Evolutionary conservation across 139 green algal genomes (phyloP), one percentile per base, ranked within the genome.

Genomic region (Coelastrella sp.): DNA sequence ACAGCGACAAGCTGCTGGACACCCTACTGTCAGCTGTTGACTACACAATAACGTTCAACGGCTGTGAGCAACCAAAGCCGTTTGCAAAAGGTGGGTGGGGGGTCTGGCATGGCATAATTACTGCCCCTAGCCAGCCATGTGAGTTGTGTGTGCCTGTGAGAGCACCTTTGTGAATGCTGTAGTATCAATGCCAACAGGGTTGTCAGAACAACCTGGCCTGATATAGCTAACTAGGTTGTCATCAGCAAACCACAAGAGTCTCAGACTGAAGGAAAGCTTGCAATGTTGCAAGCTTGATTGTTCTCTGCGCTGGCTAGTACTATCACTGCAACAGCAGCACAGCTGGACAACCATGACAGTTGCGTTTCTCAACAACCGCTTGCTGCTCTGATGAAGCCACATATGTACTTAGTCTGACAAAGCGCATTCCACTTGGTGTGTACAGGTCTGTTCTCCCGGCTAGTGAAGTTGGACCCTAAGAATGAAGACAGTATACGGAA

Each of bases 21-120:
- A 88, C 7, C 19, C 17, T 88, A 68, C 68, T 88, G 66, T n/a
- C 83, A 73, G 87, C 65, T 47, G 20, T 80, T 86, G 66, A 86
- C 8, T 22, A 64, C n/a, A 77, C 61, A 2, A 80, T 90, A 2
- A 60, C 32, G 8, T 54, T 59, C 47, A 85, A 47, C 11, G 76
- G 76, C 4, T 85, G 86, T 58, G 61, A 79, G 16, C 17, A 65
- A 73, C 32, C 76, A 59, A 68, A 68, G 76, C 17, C 17, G 5
- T 86, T 90, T 65, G 19, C 61, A n/a, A 57, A 74, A 58, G 68
- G 75, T 83, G 86, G n/a, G 19, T 11, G 57, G 60, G n/a, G 6
- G 17, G 20, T 59, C 7, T 23, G 61, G 78, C 20, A 74, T 59
- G 57, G 7, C 60, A 74, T 13, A 76, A 86, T 75, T 16, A 20